These are phyloP conservation scores for Solanum peruvianum DNA, from an alignment of 257 asterid genomes.

Conservation along the genomic window DNA sequence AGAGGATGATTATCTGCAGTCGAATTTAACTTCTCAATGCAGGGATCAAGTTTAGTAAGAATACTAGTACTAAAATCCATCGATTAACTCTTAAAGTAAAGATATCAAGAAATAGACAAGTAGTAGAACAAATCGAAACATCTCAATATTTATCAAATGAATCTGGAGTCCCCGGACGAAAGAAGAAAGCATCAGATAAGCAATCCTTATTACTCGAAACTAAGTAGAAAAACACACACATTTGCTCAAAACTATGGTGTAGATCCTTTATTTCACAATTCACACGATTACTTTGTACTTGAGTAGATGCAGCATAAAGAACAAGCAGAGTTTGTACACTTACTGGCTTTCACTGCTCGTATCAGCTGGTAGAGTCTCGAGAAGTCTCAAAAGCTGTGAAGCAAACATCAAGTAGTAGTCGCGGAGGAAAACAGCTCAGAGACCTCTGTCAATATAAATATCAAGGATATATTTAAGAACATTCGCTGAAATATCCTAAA, in stretches of 20 bases:
- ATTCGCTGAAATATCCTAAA: neutral
- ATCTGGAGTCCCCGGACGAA: neutral
- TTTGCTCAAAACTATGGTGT: neutral
- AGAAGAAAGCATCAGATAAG: neutral
- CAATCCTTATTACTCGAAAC: neutral
- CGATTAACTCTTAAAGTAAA: neutral
- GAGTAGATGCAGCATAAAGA: neutral
- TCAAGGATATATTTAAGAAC: neutral
- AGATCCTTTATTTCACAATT: neutral
- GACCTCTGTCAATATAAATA: neutral
- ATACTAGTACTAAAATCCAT: neutral
- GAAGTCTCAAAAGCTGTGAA: slow-evolving; percentile 48
- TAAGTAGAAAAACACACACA: neutral
- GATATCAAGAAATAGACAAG: neutral
- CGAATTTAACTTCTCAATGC: neutral
- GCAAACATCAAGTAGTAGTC: slow-evolving; percentile 42
- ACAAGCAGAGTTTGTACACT: slow-evolving; percentile 1
- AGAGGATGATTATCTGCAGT: neutral
- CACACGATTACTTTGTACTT: neutral
- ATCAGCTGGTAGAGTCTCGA: slow-evolving; percentile 40
- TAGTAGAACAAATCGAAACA: neutral
- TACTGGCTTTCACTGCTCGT: slow-evolving; percentile 39
- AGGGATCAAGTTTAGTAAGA: neutral
- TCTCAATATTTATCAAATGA: neutral
- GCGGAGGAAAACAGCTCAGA: neutral